phyloP scores from a whole-genome alignment of 257 asterid genomes.

The Solanum sejunctum region DNA sequence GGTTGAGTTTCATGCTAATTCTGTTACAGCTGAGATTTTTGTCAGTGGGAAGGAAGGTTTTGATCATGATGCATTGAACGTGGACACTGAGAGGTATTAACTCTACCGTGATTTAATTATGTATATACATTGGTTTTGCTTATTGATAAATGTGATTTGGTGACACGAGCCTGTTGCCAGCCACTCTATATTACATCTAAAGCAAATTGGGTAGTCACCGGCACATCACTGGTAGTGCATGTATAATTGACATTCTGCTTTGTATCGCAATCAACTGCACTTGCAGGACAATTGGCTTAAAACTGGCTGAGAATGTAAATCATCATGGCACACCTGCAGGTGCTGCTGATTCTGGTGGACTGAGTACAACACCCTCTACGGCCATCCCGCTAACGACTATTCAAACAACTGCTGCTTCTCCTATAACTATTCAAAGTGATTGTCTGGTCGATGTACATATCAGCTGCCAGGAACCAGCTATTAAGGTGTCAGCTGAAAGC shows the following conservation, averaged over 20 bases:
- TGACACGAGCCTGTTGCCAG: neutral
- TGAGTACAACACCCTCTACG: neutral
- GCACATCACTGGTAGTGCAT: neutral
- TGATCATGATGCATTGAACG: constrained; percentile 33
- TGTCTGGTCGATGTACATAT: constrained; percentile 7
- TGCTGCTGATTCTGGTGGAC: constrained; percentile 19
- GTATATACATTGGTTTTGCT: neutral
- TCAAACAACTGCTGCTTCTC: constrained; percentile 5
- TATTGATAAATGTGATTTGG: neutral
- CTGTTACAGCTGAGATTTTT: constrained; percentile 79
- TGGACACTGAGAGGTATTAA: constrained; percentile 39
- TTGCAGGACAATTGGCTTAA: constrained; percentile 49
- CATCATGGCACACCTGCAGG: constrained; percentile 22
- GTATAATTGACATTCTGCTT: constrained; percentile 3
- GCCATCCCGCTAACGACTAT: neutral
- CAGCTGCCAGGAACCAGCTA: constrained; percentile 19
- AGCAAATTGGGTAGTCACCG: neutral
- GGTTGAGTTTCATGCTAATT: constrained; percentile 72
- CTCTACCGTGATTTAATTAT: neutral
- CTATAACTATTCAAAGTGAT: neutral
- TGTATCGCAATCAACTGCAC: constrained; percentile 4
- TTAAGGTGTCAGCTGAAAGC: constrained; percentile 27
- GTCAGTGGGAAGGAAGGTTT: constrained; percentile 63
- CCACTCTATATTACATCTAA: neutral
- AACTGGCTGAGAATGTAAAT: constrained; percentile 55